Evolutionary conservation across 2,329 filamentous ascomycete species (phyloP), one percentile per base, ranked within the genome.

Genomic region (Talaromyces sp.): DNA sequence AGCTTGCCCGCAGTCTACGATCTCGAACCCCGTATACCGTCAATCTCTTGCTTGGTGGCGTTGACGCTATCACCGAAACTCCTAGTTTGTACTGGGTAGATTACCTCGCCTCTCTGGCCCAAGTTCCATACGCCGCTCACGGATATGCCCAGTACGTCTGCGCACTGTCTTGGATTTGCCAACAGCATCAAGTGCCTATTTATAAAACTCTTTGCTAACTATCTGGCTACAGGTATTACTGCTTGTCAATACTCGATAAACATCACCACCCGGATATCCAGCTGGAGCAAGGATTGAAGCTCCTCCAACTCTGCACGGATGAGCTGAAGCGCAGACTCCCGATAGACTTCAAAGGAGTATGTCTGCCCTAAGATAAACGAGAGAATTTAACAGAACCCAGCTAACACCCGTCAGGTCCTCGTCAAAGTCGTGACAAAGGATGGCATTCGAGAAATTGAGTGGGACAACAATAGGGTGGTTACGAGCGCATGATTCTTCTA

Each of bases 361-460:
- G 87, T 72, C 63, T 19, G 24, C 26, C 9, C 9, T 46, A 55
- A 1, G 32, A 53, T 10, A 19, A 31, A 31, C 0, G 24, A 13
- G 46, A 17, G 19, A 13, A 32, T 41, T 9, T 43, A 26, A 32
- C 19, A 19, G n/a, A 46, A 46, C 7, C 19, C 4, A 21, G 24
- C 51, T 57, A 58, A 35, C 26, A 55, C 41, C 63, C 72, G 19
- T 84, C 60, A 78, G 76, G 73, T 78, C 41, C 65, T 75, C 58
- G 93, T 99, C 70, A 98, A 98, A 84, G 89, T 92, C 38, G 87
- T 99, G 70, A 96, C 92, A 64, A 96, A 96, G 80, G 91, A 98
- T 69, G 95, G 96, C 11, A 89, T 99, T 64, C 81, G 85, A 68
- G 91, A 95, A 69, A 84, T 96, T 70, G 86, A 91, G 65, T 96